These are phyloP conservation scores for Termitomyces sp. DNA, from an alignment of 768 basidiomycete genomes.

Conservation along the genomic window DNA sequence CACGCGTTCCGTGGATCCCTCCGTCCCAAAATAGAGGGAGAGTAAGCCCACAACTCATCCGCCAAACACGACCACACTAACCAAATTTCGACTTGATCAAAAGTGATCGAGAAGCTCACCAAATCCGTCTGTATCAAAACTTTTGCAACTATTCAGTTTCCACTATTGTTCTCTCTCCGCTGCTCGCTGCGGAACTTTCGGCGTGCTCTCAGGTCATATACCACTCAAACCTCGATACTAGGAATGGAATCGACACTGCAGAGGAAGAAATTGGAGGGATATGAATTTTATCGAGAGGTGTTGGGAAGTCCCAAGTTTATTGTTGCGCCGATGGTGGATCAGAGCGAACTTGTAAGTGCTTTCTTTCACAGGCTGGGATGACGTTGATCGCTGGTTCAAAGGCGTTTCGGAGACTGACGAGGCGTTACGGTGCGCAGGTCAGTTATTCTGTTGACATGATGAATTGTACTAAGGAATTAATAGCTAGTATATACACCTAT, in stretches of 20 bases:
- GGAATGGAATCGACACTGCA: not conserved
- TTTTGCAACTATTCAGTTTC: not conserved
- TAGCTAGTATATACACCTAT: constrained; percentile 95
- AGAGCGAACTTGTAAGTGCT: constrained; percentile 82
- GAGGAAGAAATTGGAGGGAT: constrained; percentile 54
- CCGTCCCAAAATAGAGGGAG: no score
- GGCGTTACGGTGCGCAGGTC: constrained; percentile 79
- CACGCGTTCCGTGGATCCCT: no score
- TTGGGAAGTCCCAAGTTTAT: constrained; percentile 84
- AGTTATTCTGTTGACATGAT: constrained; percentile 8
- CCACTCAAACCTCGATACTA: not conserved
- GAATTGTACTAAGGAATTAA: not conserved
- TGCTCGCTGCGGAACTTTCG: not conserved
- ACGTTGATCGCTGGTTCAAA: constrained; percentile 21
- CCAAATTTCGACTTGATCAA: not conserved
- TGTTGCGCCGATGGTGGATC: constrained; percentile 98
- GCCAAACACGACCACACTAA: not conserved
- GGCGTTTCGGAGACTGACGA: constrained; percentile 86
- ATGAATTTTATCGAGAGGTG: constrained; percentile 76
- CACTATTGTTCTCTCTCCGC: not conserved
- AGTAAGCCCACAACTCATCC: no score
- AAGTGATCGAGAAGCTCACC: not conserved
- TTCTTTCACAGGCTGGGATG: not conserved
- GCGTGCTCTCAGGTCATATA: not conserved
- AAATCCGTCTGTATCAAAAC: not conserved